A percentile compares a stretch with the other conserved stretches of the same genome.
phyloP scores from a whole-genome alignment of 306 rosid genomes.

The Cercis canadensis region DNA sequence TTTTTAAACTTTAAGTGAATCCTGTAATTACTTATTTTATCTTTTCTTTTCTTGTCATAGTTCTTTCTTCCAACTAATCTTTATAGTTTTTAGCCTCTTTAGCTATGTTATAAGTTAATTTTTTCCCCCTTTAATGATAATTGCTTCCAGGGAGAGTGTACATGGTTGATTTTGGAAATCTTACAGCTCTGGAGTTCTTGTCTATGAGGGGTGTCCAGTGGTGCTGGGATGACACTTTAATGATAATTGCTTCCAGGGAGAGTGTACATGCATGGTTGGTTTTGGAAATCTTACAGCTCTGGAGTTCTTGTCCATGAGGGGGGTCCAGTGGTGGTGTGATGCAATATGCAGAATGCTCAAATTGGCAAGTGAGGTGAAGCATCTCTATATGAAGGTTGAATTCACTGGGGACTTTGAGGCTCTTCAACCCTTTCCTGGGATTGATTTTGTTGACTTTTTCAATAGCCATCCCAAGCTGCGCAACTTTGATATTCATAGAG shows the following conservation, averaged over 20 bases:
- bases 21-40: conserved; percentile 19
- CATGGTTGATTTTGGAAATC: too few species aligned
- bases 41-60: background rate
- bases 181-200: too few species aligned
- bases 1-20: background rate
- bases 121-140: conserved; percentile 14
- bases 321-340: conserved; percentile 94
- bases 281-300: conserved; percentile 74
- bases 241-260: too few species aligned
- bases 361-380: conserved; percentile 84
- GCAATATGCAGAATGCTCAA: conserved; percentile 88
- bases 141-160: conserved; percentile 73
- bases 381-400: conserved; percentile 94
- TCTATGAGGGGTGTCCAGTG: too few species aligned
- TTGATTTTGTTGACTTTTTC: conserved; percentile 93
- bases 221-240: too few species aligned
- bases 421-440: conserved; percentile 94
- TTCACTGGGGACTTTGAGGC: conserved; percentile 86
- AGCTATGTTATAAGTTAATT: background rate
- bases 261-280: conserved; percentile 90
- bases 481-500: conserved; percentile 90
- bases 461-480: conserved; percentile 77
- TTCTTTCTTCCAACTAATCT: background rate
- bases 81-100: background rate
- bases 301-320: conserved; percentile 80